These are phyloP conservation scores for Syzygium syzygioides DNA, from an alignment of 441 rosid species.

Conservation along the genomic window DNA sequence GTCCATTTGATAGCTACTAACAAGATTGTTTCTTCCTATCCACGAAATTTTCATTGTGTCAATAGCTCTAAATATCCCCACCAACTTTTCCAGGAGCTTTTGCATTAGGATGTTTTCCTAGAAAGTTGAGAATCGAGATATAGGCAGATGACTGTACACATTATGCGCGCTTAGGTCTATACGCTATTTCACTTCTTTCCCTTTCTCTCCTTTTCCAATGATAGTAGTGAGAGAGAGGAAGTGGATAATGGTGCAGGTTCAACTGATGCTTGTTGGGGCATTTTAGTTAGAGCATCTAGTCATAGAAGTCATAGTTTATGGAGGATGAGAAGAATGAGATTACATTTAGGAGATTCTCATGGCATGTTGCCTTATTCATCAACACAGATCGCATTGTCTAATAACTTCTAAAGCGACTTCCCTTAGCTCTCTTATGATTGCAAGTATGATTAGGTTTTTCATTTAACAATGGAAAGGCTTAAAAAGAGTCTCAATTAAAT, in stretches of 20 bases:
- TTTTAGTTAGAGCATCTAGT: background rate
- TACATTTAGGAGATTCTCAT: background rate
- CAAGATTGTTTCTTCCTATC: background rate
- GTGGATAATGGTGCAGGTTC: background rate
- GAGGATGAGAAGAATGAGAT: background rate
- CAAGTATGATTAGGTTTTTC: background rate
- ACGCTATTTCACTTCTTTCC: background rate
- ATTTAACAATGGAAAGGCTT: background rate
- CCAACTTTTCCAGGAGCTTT: background rate
- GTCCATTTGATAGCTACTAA: background rate
- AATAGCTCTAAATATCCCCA: background rate
- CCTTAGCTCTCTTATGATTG: background rate
- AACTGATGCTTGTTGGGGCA: background rate
- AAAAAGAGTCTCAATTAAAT: background rate
- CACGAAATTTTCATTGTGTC: background rate
- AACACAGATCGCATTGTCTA: background rate
- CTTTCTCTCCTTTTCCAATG: background rate
- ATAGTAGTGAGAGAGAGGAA: background rate
- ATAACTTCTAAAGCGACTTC: background rate
- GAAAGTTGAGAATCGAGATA: background rate
- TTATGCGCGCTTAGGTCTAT: background rate
- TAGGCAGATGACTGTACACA: background rate
- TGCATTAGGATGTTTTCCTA: background rate
- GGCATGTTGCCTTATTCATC: background rate
- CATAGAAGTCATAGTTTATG: background rate